phyloP scores from a whole-genome alignment of 179 eudicot species.

The Drosera spatulata region DNA sequence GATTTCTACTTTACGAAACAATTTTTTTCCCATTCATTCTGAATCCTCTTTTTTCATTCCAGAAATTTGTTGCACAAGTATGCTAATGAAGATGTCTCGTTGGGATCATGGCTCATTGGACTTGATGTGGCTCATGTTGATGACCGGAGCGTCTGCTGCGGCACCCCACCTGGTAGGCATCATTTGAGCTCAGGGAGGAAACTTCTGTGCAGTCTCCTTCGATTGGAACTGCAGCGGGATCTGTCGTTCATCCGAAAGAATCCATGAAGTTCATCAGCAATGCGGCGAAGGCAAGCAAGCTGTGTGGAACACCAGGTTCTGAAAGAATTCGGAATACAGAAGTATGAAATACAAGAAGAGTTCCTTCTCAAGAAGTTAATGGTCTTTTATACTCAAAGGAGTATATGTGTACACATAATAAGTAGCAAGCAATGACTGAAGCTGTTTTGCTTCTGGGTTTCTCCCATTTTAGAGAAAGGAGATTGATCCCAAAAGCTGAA shows the following conservation, averaged over 20 bases:
- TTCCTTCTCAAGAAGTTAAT: not conserved
- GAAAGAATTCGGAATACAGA: slow-evolving; percentile 1
- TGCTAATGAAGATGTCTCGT: slow-evolving; percentile 74
- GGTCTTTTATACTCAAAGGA: not conserved
- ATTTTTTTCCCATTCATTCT: too few species aligned
- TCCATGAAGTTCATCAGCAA: slow-evolving; percentile 55
- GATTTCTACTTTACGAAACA: not conserved
- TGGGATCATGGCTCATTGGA: slow-evolving; percentile 74
- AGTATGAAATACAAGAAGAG: not conserved
- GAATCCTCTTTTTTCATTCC: slow-evolving; percentile 1
- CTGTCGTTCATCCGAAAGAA: slow-evolving; percentile 59
- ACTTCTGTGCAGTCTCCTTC: slow-evolving; percentile 58
- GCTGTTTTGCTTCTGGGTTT: not conserved
- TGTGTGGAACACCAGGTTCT: slow-evolving; percentile 51
- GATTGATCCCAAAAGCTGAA: too few species aligned
- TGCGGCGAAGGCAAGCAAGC: slow-evolving; percentile 61
- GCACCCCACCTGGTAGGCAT: slow-evolving; percentile 65
- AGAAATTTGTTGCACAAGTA: slow-evolving; percentile 70
- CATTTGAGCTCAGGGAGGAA: slow-evolving; percentile 39
- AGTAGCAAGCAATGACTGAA: not conserved
- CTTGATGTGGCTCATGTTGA: slow-evolving; percentile 65
- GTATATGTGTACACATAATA: not conserved
- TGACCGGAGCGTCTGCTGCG: slow-evolving; percentile 65
- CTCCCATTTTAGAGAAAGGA: too few species aligned
- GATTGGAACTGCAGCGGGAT: slow-evolving; percentile 80